phyloP scores from a whole-genome alignment of 768 basidiomycete species.

The Flagelloscypha sp. region DNA sequence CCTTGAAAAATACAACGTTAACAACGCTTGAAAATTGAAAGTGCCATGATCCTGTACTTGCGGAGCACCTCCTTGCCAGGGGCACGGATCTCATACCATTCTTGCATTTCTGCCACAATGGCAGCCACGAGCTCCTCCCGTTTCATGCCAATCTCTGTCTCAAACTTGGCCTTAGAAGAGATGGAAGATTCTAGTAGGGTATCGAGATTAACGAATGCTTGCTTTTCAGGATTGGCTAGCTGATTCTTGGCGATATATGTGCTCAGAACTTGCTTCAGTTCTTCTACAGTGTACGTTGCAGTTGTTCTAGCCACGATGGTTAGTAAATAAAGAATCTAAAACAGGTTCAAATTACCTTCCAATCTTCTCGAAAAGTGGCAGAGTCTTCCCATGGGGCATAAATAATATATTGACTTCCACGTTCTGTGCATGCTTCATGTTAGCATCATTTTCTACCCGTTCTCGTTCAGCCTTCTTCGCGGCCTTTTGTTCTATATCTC shows the following conservation, averaged over 20 bases:
- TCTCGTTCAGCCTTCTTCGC: conserved; percentile 52
- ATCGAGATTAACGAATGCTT: conserved; percentile 65
- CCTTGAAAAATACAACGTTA: conserved; percentile 28
- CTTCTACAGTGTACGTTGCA: conserved; percentile 43
- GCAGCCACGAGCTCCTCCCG: conserved; percentile 54
- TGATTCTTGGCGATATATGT: conserved; percentile 52
- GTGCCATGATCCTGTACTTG: conserved; percentile 39
- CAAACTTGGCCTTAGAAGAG: conserved; percentile 26
- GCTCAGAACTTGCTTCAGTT: conserved; percentile 52
- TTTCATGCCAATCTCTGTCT: conserved; percentile 41
- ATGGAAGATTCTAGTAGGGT: conserved; percentile 30
- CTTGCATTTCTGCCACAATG: conserved; percentile 62
- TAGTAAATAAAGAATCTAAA: conserved; percentile 2
- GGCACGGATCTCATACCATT: conserved; percentile 57
- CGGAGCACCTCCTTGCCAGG: conserved; percentile 47
- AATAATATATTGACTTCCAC: conserved; percentile 61
- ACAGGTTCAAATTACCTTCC: conserved; percentile 41
- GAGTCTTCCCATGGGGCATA: conserved; percentile 58
- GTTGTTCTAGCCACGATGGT: no score
- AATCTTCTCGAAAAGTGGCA: conserved; percentile 54
- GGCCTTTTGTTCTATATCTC: conserved; percentile 55
- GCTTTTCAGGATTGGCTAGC: conserved; percentile 59
- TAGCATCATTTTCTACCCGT: conserved; percentile 38
- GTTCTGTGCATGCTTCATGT: conserved; percentile 34
- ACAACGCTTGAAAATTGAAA: conserved; percentile 1